Evolutionary conservation across 2,329 filamentous ascomycete genomes (phyloP).

Genomic region (Fusarium brevicatenulatum): DNA sequence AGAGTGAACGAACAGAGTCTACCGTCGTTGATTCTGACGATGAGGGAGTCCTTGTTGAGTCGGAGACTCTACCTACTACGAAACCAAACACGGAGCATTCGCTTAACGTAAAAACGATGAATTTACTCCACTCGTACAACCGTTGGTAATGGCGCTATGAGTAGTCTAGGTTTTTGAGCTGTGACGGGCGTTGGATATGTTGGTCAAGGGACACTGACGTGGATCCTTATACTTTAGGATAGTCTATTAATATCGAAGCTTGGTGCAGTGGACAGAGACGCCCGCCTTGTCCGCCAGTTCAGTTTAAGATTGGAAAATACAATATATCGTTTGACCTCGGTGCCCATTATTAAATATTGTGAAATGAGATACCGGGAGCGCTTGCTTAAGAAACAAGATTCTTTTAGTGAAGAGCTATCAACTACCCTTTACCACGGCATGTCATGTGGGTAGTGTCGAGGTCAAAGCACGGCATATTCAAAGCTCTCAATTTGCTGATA

Average conservation of each 20-base stretch:
- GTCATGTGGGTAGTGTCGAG: background rate
- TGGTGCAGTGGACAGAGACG: background rate
- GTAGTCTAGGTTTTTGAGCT: background rate
- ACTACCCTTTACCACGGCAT: too few relatives aligned
- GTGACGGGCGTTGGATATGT: background rate
- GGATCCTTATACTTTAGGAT: fast-evolving
- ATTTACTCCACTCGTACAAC: background rate
- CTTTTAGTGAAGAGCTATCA: too few relatives aligned
- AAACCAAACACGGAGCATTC: background rate
- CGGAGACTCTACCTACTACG: background rate
- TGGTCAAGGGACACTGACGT: fast-evolving
- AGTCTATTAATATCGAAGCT: fast-evolving
- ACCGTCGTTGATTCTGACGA: background rate
- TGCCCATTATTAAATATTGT: background rate
- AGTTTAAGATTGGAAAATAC: background rate
- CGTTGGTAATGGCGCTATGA: background rate
- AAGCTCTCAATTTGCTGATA: background rate
- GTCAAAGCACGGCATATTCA: too few relatives aligned
- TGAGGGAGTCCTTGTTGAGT: background rate
- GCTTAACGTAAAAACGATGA: background rate
- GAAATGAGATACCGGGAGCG: fast-evolving
- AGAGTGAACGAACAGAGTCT: background rate
- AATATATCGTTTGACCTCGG: background rate
- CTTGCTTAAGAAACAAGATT: fast-evolving
- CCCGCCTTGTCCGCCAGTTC: fast-evolving